phyloP scores from a whole-genome alignment of 179 eudicot species.

The Pouteria campechiana region DNA sequence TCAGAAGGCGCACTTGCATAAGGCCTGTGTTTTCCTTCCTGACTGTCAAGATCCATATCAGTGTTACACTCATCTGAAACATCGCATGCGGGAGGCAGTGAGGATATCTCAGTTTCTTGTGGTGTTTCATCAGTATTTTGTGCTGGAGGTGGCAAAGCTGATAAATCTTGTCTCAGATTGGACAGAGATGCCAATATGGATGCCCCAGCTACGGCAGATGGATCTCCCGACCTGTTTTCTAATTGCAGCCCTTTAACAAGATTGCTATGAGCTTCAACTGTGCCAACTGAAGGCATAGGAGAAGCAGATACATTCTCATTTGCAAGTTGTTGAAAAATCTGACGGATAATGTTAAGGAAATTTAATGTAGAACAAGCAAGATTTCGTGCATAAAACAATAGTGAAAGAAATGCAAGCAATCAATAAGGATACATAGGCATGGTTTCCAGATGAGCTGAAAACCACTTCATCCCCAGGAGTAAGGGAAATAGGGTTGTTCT shows the following conservation, averaged over 20 bases:
- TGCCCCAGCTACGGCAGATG: slow-evolving; percentile 84
- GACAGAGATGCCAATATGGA: slow-evolving; percentile 86
- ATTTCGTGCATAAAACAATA: not conserved
- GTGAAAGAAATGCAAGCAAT: not conserved
- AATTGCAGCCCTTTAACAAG: slow-evolving; percentile 33
- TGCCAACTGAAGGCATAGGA: slow-evolving; percentile 44
- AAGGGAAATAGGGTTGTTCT: slow-evolving; percentile 38
- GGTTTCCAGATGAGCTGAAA: slow-evolving; percentile 51
- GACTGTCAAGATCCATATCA: slow-evolving; percentile 46
- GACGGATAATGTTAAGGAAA: slow-evolving; percentile 17
- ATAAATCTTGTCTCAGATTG: slow-evolving; percentile 39
- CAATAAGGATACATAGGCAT: slow-evolving; percentile 80
- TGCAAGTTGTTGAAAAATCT: slow-evolving; percentile 69
- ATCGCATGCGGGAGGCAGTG: too few species aligned
- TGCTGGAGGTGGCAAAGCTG: slow-evolving; percentile 52
- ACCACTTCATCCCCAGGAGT: slow-evolving; percentile 85
- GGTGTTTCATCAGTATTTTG: slow-evolving; percentile 37
- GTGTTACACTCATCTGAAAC: too few species aligned
- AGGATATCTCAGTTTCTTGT: slow-evolving; percentile 45
- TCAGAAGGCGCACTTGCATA: too few species aligned
- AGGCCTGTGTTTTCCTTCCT: slow-evolving; percentile 57
- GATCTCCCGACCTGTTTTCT: slow-evolving; percentile 75
- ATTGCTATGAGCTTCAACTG: slow-evolving; percentile 40
- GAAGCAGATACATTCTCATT: slow-evolving; percentile 48
- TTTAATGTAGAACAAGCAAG: not conserved